A percentile compares a stretch with the other conserved stretches of the same genome.
These are phyloP conservation scores for Backusella parvicylindrica DNA, from an alignment of 192 early-diverging fungal genomes.

Conservation along the genomic window DNA sequence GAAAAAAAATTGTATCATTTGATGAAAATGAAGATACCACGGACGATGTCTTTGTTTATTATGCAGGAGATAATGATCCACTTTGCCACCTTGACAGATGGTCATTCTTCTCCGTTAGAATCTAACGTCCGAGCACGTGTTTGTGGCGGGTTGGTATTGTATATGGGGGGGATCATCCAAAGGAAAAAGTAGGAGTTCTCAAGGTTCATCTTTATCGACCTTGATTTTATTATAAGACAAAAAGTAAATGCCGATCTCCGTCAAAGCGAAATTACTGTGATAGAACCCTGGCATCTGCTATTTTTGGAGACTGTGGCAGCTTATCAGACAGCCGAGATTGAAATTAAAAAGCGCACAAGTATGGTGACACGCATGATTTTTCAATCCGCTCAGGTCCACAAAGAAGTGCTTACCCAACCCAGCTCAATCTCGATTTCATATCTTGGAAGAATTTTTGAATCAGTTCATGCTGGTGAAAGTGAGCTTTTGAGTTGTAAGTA, in stretches of 20 bases:
- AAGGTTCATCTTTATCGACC: slow-evolving; percentile 75
- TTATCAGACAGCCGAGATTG: slow-evolving; percentile 48
- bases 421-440: background rate
- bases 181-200: slow-evolving; percentile 58
- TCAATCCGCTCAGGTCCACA: slow-evolving; percentile 11
- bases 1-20: slow-evolving; percentile 23
- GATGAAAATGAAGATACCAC: slow-evolving; percentile 20
- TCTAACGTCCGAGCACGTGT: slow-evolving; percentile 67
- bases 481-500: slow-evolving; percentile 13
- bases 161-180: slow-evolving; percentile 31
- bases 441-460: background rate
- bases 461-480: background rate
- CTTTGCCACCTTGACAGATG: slow-evolving; percentile 53
- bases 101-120: slow-evolving; percentile 56
- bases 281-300: slow-evolving; percentile 74
- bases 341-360: slow-evolving; percentile 44
- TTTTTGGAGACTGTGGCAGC: slow-evolving; percentile 78
- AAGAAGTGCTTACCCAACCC: slow-evolving; percentile 8
- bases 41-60: slow-evolving; percentile 19
- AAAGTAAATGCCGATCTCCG: slow-evolving; percentile 54
- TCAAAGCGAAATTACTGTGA: slow-evolving; percentile 53
- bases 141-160: slow-evolving; percentile 62
- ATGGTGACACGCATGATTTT: slow-evolving; percentile 30
- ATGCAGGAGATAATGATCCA: slow-evolving; percentile 49
- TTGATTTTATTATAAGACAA: slow-evolving; percentile 63